These are phyloP conservation scores for Primulina eburnea DNA, from an alignment of 257 asterid genomes.

Conservation along the genomic window DNA sequence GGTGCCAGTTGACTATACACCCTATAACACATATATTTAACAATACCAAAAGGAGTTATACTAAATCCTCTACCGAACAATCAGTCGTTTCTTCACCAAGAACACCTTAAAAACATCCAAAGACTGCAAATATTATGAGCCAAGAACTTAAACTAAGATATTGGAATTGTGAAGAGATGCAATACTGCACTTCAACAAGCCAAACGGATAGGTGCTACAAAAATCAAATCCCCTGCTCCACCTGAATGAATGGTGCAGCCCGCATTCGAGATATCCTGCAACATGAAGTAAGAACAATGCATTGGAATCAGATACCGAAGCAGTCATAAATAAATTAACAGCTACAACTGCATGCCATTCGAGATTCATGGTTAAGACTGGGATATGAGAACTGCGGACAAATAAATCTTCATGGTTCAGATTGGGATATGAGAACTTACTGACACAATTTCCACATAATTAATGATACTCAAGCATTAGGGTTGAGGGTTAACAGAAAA, in stretches of 20 bases:
- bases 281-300: slow-evolving; percentile 11
- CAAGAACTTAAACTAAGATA: slow-evolving; percentile 25
- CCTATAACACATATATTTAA: slow-evolving; percentile 16
- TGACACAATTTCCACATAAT: not conserved
- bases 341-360: not conserved
- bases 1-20: slow-evolving; percentile 34
- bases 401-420: not conserved
- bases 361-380: not conserved
- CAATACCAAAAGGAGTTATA: slow-evolving; percentile 18
- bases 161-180: slow-evolving; percentile 26
- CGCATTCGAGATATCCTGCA: slow-evolving; percentile 39
- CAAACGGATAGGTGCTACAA: slow-evolving; percentile 31
- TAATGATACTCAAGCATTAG: not conserved
- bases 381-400: not conserved
- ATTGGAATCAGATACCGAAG: slow-evolving; percentile 6
- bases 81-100: slow-evolving; percentile 22
- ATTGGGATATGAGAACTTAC: not conserved
- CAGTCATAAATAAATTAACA: not conserved
- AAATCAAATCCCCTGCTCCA: slow-evolving; percentile 34
- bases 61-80: slow-evolving; percentile 21
- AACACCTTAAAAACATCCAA: slow-evolving; percentile 25
- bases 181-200: slow-evolving; percentile 33
- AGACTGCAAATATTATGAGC: slow-evolving; percentile 27
- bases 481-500: not conserved
- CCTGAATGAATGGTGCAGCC: slow-evolving; percentile 30